phyloP scores from a whole-genome alignment of 208 protist species.

The Leishmania braziliensis region DNA sequence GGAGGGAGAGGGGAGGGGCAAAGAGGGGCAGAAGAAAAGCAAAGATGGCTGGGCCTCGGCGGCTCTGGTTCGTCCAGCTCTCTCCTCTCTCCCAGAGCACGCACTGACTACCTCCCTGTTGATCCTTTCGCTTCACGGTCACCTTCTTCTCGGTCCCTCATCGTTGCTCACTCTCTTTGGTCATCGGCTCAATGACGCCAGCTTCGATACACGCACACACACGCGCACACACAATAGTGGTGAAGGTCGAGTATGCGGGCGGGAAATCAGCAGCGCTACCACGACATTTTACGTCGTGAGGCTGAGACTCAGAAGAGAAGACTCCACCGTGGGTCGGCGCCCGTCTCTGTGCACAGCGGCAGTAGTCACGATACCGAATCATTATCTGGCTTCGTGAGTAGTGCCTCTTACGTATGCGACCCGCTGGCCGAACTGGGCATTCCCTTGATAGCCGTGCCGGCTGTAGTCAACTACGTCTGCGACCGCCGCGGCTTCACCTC shows the following conservation, averaged over 20 bases:
- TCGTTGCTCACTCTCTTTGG: not conserved
- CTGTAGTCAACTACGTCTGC: slow-evolving; percentile 51
- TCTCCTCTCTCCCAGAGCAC: not conserved
- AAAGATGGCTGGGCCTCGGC: not conserved
- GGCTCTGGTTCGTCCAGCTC: not conserved
- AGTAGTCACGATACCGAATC: not conserved
- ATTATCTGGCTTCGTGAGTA: too few species aligned
- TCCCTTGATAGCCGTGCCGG: slow-evolving; percentile 35
- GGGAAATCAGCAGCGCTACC: slow-evolving; percentile 27
- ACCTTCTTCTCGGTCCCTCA: not conserved
- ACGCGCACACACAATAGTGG: too few species aligned
- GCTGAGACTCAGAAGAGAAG: slow-evolving; percentile 14
- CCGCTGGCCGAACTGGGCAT: slow-evolving; percentile 56
- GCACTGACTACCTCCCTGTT: not conserved
- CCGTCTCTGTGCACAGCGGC: not conserved
- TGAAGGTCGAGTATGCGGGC: slow-evolving; percentile 25
- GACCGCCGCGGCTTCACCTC: slow-evolving; percentile 46
- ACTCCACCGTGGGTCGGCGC: not conserved
- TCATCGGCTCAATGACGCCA: not conserved
- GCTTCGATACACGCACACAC: not conserved
- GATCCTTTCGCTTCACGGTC: not conserved
- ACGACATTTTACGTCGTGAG: slow-evolving; percentile 37
- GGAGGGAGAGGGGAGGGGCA: not conserved
- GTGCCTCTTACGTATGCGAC: slow-evolving; percentile 35
- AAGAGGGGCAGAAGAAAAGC: not conserved